Evolutionary conservation across 2,329 filamentous ascomycete genomes (phyloP), one percentile per base, ranked within the genome.

Genomic region (Scedosporium apiospermum): DNA sequence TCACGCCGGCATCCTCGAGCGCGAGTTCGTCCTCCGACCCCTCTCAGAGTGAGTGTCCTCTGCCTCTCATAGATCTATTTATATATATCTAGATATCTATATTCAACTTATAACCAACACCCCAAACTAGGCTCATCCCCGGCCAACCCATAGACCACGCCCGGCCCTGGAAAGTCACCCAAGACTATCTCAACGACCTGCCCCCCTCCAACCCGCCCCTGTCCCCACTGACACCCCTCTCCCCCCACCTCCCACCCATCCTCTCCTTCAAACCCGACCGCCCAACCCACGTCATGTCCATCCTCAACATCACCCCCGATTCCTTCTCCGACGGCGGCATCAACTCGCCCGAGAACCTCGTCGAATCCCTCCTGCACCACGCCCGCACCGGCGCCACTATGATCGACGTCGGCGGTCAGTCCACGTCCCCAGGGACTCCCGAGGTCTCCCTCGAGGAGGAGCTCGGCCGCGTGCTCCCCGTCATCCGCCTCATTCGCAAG

Each of bases 291-390:
- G 76, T 97, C 67, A 99, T 99, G 95, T 90, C 90, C 62, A 96
- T 99, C 66, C 80, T 98, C 57, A 99, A 99, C 74, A 78, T 96
- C 61, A 98, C 95, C 0, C 93, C 93, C 0, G 93, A 99, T 76
- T 98, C 93, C 9, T 99, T 99, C 78, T 98, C 93, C 1, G 93
- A 98, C 71, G 93, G 92, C 61, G 92, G 92, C 7, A 70, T 79
- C 7, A 83, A 92, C 72, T 75, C 77, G 53, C 70, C 78, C 26
- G 70, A 75, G 12, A 78, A 84, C 65, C 80, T 95, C 27, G 75
- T 80, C 12, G 71, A 78, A 12, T 88, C 84, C 1, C 80, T 93
- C 16, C 75, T 78, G 59, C 68, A 75, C 10, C 87, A 91, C 71
- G 83, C 96, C 65, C 74, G 76, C 46, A 77, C 80, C 6, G 92